Percentiles rank a stretch among this genome's conserved stretches.
phyloP scores from a whole-genome alignment of 2,329 filamentous ascomycete species.

The Venturia asperata region DNA sequence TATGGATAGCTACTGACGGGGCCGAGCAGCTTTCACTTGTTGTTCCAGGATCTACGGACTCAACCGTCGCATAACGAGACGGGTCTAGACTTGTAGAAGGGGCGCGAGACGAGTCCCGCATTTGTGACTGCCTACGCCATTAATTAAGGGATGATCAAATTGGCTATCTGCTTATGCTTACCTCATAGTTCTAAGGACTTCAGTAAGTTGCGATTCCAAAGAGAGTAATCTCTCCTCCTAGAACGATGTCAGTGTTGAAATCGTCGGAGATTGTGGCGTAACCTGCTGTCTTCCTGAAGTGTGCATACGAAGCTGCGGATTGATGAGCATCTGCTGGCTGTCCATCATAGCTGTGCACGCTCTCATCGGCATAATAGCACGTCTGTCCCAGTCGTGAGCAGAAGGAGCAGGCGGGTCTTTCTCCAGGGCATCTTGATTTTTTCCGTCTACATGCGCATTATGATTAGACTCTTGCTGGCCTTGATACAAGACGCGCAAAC shows the following conservation, averaged over 20 bases:
- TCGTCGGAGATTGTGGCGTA: neutral
- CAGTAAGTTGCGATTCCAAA: slow-evolving; percentile 1
- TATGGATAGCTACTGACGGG: neutral
- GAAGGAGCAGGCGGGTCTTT: slow-evolving; percentile 44
- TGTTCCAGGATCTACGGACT: neutral
- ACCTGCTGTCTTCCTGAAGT: neutral
- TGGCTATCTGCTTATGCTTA: neutral
- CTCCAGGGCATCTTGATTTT: slow-evolving; percentile 46
- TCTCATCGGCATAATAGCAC: slow-evolving; percentile 37
- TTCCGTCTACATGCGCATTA: slow-evolving; percentile 36
- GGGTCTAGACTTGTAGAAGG: neutral
- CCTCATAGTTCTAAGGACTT: neutral
- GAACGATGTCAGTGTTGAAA: neutral
- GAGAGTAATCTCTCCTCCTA: slow-evolving; percentile 1
- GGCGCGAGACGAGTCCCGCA: neutral
- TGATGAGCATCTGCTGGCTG: neutral
- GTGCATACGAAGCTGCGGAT: neutral
- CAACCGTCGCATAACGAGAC: neutral
- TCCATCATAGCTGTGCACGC: neutral
- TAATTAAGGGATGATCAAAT: neutral
- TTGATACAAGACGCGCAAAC: neutral
- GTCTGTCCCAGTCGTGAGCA: slow-evolving; percentile 43
- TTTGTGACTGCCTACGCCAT: neutral
- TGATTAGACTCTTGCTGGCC: slow-evolving; percentile 19
- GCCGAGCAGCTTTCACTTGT: neutral